Conservation (phyloP, 2,329 filamentous ascomycete genomes). For the Penicillium frequentans region DNA sequence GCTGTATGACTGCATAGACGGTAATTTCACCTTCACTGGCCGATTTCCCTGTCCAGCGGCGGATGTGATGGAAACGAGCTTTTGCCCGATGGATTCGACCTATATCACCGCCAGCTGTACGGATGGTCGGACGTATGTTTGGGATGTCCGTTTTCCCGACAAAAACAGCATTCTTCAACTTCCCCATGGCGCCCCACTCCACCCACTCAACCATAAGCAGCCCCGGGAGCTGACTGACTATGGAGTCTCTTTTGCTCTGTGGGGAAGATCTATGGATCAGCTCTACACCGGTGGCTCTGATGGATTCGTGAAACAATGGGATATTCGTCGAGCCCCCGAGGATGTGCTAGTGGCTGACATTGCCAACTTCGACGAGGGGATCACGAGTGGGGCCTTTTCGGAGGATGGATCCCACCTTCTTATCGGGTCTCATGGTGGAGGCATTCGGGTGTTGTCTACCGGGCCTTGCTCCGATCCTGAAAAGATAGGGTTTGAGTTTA, state of each 20-base stretch:
- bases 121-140: slow-evolving; percentile 60
- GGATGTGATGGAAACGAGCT: slow-evolving; percentile 62
- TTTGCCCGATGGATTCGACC: slow-evolving; percentile 46
- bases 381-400: slow-evolving; percentile 60
- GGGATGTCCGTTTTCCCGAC: slow-evolving; percentile 55
- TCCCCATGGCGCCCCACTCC: slow-evolving; percentile 52
- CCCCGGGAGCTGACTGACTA: slow-evolving; percentile 55
- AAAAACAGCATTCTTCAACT: slow-evolving; percentile 49
- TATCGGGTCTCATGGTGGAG: slow-evolving; percentile 58
- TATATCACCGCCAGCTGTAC: slow-evolving; percentile 62
- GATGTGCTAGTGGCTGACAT: slow-evolving; percentile 55
- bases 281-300: slow-evolving; percentile 63
- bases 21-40: not conserved
- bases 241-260: slow-evolving; percentile 59
- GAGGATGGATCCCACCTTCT: slow-evolving; percentile 56
- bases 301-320: slow-evolving; percentile 61
- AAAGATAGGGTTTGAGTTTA: slow-evolving; percentile 14
- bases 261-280: slow-evolving; percentile 53
- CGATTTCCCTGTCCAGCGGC: slow-evolving; percentile 57
- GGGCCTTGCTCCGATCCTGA: slow-evolving; percentile 25
- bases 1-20: slow-evolving; percentile 44
- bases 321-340: slow-evolving; percentile 53
- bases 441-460: slow-evolving; percentile 52
- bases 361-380: slow-evolving; percentile 50
- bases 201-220: slow-evolving; percentile 42